Base-by-base conservation (phyloP, 202 grass and related monocot genomes). In the Sporobolus alterniflorus region DNA sequence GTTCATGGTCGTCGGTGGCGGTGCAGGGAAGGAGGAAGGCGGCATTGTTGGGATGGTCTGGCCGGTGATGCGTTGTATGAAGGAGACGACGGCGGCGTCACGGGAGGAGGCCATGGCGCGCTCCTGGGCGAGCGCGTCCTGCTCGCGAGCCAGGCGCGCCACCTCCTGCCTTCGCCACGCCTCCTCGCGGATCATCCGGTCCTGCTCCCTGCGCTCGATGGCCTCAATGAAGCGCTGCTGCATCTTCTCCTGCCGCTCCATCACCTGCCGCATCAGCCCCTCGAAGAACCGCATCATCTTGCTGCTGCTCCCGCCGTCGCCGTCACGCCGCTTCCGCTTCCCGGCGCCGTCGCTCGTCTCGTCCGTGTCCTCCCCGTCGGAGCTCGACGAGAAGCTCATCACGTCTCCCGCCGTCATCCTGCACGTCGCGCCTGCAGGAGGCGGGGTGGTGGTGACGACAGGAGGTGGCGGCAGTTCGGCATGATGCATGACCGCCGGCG, bases 201-300 rank as follows among this genome's bases (percentile, higher is more conserved):
- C 96, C 62, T 96, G 93, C 54, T 98, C 96, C 18, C 96, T 77
- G 34, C 89, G 70, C 74, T 98, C 92, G 6, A 98, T 87, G 28
- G 91, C 85, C 74, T 94, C 93, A 0, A 98, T 76, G 49, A 98
- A 93, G 3, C 85, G 78, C 33, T 85, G 85, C 80, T 98, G 96
- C 93, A 94, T 98, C 50, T 86, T 80, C 87, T 98, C 93, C 89
- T 96, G 96, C 80, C 89, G 89, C 83, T 96, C 91, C 93, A 96
- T 96, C 33, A 98, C 93, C 73, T 94, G 93, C 28, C 64, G 89
- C 96, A 98, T 96, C 41, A 98, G 52, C 0, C 87, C 91, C 81
- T 98, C 96, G 69, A 98, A 96, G 80, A 98, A 92, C 32, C 82
- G 65, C 93, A 92, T 98, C 87, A 93, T 84, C 79, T 92, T 94